These are phyloP conservation scores for Diatrype stigma DNA, from an alignment of 2,329 filamentous ascomycete species.

Conservation along the genomic window DNA sequence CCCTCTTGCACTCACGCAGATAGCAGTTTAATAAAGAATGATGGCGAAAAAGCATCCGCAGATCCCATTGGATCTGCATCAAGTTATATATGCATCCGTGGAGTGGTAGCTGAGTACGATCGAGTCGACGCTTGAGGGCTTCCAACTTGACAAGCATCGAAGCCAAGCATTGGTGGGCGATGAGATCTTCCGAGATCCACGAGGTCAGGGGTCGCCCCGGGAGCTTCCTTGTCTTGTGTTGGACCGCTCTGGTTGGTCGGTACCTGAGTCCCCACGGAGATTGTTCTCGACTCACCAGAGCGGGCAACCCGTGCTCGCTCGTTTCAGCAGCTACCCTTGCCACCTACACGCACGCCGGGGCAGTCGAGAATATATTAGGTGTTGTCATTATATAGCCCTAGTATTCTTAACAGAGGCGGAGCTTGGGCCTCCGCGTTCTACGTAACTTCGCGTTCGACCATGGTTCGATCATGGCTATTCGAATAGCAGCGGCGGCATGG, in stretches of 20 bases:
- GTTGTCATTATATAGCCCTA: slow-evolving; percentile 2
- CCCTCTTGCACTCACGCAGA: too few relatives aligned
- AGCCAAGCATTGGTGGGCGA: not conserved
- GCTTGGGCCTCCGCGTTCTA: slow-evolving; percentile 21
- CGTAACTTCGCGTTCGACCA: not conserved
- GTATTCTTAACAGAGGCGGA: slow-evolving; percentile 20
- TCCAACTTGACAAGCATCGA: not conserved
- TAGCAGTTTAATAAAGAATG: too few relatives aligned
- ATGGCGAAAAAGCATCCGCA: too few relatives aligned
- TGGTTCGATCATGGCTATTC: not conserved
- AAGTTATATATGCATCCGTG: too few relatives aligned
- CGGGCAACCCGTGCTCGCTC: too few relatives aligned
- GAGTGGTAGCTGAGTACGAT: too few relatives aligned
- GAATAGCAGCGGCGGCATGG: too few relatives aligned
- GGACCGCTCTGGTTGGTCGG: not conserved
- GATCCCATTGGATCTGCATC: too few relatives aligned
- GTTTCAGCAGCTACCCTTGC: not conserved
- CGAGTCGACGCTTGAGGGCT: not conserved
- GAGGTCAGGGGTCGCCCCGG: not conserved
- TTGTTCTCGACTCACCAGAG: not conserved
- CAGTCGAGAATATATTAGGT: not conserved
- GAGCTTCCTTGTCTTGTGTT: not conserved
- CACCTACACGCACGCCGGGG: not conserved
- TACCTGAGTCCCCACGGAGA: not conserved
- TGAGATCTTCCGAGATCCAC: not conserved